These are phyloP conservation scores for Aureobasidium sp. DNA, from an alignment of 2,329 filamentous ascomycete genomes.

Conservation along the genomic window DNA sequence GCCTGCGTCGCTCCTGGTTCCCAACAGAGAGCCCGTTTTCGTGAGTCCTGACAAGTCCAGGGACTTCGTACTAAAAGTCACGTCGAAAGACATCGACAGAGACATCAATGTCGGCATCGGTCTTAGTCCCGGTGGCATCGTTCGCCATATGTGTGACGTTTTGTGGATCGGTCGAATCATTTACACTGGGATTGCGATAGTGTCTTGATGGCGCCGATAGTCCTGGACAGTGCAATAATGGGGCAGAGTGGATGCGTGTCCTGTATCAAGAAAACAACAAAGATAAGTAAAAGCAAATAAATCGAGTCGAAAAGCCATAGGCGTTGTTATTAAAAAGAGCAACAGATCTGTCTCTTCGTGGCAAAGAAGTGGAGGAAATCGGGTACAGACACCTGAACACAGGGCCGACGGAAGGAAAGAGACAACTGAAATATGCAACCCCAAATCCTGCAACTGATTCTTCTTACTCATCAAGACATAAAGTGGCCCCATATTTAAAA, in stretches of 20 bases:
- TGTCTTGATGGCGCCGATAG: too few relatives aligned
- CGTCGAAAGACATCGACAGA: background rate
- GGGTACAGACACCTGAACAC: background rate
- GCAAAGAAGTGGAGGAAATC: background rate
- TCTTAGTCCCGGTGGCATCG: background rate
- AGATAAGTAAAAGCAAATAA: background rate
- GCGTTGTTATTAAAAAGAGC: background rate
- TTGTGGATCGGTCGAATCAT: background rate
- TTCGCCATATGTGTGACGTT: background rate
- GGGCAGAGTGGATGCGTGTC: constrained; percentile 1
- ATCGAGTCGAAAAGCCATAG: background rate
- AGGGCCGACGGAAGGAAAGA: background rate
- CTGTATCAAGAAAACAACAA: background rate
- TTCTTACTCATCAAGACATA: background rate
- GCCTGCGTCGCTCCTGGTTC: background rate
- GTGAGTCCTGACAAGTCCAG: background rate
- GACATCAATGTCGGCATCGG: too few relatives aligned
- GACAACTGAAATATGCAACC: background rate
- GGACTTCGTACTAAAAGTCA: background rate
- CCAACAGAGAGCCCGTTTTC: background rate
- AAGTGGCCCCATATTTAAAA: background rate
- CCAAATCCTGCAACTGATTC: background rate
- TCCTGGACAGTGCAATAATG: background rate
- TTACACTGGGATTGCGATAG: background rate
- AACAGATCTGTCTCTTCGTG: background rate